These are phyloP conservation scores for Aspergillus nomiae DNA, from an alignment of 2,329 filamentous ascomycete species.

Conservation along the genomic window DNA sequence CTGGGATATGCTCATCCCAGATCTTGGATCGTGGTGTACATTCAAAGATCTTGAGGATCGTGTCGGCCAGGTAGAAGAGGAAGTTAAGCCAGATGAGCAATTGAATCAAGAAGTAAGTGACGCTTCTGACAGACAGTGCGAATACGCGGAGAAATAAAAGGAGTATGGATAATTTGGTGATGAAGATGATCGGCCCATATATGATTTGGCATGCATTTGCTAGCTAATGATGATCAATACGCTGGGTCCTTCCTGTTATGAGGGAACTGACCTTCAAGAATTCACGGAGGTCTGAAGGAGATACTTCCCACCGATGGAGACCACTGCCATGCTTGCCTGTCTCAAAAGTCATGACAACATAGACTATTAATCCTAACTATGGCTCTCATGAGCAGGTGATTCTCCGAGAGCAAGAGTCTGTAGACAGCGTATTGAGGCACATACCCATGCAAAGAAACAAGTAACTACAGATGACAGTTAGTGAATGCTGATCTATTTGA, in stretches of 20 bases:
- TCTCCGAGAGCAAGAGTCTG: not conserved
- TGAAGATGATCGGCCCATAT: constrained; percentile 31
- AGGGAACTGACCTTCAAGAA: constrained; percentile 19
- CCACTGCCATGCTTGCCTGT: constrained; percentile 25
- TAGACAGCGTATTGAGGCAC: not conserved
- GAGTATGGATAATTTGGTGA: constrained; percentile 33
- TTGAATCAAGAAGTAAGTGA: constrained; percentile 25
- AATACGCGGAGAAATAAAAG: constrained; percentile 31
- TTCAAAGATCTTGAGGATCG: constrained; percentile 29
- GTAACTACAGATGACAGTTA: constrained; percentile 15
- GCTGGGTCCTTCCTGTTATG: not conserved
- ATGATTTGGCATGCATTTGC: constrained; percentile 28
- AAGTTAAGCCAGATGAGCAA: constrained; percentile 27
- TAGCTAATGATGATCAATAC: constrained; percentile 10
- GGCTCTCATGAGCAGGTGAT: not conserved
- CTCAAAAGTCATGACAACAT: constrained; percentile 23
- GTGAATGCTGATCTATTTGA: not conserved
- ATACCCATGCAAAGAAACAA: constrained; percentile 26
- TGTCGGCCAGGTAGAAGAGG: constrained; percentile 26
- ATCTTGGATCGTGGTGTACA: constrained; percentile 27
- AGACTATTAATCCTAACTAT: constrained; percentile 27
- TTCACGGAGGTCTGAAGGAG: constrained; percentile 17
- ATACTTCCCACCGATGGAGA: constrained; percentile 20
- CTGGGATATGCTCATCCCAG: constrained; percentile 21
- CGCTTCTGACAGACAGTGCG: constrained; percentile 18